Conservation (phyloP, 345 rosid genomes). For the Gossypium arboreum region DNA sequence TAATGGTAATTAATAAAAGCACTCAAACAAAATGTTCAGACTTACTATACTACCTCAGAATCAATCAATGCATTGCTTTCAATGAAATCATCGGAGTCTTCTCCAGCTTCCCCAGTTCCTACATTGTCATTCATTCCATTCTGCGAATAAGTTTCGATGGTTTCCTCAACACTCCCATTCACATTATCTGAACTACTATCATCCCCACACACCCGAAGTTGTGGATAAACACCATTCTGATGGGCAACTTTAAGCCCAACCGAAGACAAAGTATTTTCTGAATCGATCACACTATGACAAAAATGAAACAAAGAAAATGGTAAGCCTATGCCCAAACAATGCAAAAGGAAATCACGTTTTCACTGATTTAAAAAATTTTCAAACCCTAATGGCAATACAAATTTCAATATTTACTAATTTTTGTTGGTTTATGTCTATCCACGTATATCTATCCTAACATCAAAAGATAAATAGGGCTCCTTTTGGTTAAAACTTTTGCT, state of each 20-base stretch:
- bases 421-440: neutral
- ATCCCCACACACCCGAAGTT: slow-evolving; percentile 29
- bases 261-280: slow-evolving; percentile 28
- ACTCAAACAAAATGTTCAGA: slow-evolving; percentile 13
- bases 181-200: slow-evolving; percentile 28
- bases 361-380: slow-evolving; percentile 9
- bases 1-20: neutral
- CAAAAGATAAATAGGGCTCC: neutral
- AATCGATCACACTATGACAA: slow-evolving; percentile 51
- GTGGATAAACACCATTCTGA: slow-evolving; percentile 50
- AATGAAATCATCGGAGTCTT: slow-evolving; percentile 18
- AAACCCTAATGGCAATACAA: neutral
- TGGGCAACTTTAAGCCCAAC: slow-evolving; percentile 45
- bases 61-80: slow-evolving; percentile 33
- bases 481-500: neutral
- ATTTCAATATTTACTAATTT: neutral
- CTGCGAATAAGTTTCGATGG: slow-evolving; percentile 22
- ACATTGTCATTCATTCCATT: slow-evolving; percentile 38
- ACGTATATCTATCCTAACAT: neutral
- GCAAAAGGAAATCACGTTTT: slow-evolving; percentile 10
- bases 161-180: slow-evolving; percentile 23
- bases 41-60: slow-evolving; percentile 38
- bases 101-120: slow-evolving; percentile 23
- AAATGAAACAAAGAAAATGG: slow-evolving; percentile 7
- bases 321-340: neutral